Conservation (phyloP, 2,329 filamentous ascomycete genomes). For the Leptographium lundbergii region DNA sequence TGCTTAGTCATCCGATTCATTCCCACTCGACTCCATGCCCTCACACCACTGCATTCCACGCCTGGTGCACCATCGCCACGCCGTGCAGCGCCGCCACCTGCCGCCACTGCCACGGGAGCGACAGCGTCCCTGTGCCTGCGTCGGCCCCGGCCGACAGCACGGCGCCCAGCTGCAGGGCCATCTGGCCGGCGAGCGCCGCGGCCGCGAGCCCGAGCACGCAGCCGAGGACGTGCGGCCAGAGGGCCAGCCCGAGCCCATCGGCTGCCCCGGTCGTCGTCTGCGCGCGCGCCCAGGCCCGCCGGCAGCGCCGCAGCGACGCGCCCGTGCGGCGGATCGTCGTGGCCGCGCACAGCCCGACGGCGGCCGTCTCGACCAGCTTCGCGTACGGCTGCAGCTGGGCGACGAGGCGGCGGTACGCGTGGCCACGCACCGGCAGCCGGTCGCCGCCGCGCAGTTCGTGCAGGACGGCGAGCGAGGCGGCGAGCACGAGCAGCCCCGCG, state of each 20-base stretch:
- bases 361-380: conserved; percentile 3
- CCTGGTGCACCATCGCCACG: conserved; percentile 5
- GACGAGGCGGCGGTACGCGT: neutral
- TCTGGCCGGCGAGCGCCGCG: conserved; percentile 8
- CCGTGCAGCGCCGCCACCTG: conserved; percentile 10
- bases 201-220: conserved; percentile 6
- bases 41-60: conserved; percentile 5
- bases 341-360: conserved; percentile 7
- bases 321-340: conserved; percentile 3
- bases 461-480: neutral
- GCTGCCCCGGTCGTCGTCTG: neutral
- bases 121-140: neutral
- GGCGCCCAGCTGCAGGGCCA: conserved; percentile 6
- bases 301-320: conserved; percentile 5
- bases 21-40: too few relatives aligned
- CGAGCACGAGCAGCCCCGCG: neutral
- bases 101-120: conserved; percentile 8
- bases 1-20: too few relatives aligned
- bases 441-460: neutral
- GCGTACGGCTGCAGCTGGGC: conserved; percentile 3
- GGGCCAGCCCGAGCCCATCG: neutral
- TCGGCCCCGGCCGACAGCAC: neutral
- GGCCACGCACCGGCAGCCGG: neutral
- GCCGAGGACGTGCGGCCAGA: neutral
- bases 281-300: neutral